Conservation (phyloP, 2,329 filamentous ascomycete genomes). For the Colletotrichum chlorophyti region DNA sequence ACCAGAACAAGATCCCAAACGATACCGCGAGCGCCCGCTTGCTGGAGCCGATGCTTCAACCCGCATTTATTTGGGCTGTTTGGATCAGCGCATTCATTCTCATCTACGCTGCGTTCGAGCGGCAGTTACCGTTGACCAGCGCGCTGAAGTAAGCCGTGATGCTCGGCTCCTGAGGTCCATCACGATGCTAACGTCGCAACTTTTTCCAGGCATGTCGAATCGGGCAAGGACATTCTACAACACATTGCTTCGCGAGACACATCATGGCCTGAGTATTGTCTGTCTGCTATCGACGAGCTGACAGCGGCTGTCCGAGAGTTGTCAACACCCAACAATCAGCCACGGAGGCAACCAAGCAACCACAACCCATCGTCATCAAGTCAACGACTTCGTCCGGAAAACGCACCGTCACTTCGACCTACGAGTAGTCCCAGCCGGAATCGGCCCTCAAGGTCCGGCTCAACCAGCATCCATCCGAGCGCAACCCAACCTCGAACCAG, state of each 20-base stretch:
- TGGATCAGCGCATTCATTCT: constrained; percentile 61
- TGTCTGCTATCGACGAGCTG: constrained; percentile 40
- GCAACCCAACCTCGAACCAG: neutral
- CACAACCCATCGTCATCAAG: neutral
- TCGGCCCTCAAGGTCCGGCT: neutral
- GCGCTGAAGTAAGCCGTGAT: constrained; percentile 45
- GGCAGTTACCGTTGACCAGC: constrained; percentile 44
- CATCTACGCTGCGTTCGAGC: constrained; percentile 55
- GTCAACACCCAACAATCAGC: neutral
- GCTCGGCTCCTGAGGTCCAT: accelerated
- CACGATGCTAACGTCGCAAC: neutral
- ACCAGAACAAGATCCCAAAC: constrained; percentile 18
- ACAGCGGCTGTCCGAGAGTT: constrained; percentile 37
- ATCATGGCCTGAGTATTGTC: constrained; percentile 42
- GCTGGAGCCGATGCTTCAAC: constrained; percentile 49
- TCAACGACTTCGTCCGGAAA: neutral
- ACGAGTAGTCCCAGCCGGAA: neutral
- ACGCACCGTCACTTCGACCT: neutral
- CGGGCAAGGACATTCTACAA: constrained; percentile 35
- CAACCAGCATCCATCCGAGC: neutral
- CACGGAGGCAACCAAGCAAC: neutral
- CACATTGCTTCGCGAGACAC: constrained; percentile 39
- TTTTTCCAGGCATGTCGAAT: constrained; percentile 35
- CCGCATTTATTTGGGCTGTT: constrained; percentile 58
- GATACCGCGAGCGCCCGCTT: constrained; percentile 25